Evolutionary conservation across 495 filamentous ascomycete species (phyloP).

Genomic region (Glonium stellatum): DNA sequence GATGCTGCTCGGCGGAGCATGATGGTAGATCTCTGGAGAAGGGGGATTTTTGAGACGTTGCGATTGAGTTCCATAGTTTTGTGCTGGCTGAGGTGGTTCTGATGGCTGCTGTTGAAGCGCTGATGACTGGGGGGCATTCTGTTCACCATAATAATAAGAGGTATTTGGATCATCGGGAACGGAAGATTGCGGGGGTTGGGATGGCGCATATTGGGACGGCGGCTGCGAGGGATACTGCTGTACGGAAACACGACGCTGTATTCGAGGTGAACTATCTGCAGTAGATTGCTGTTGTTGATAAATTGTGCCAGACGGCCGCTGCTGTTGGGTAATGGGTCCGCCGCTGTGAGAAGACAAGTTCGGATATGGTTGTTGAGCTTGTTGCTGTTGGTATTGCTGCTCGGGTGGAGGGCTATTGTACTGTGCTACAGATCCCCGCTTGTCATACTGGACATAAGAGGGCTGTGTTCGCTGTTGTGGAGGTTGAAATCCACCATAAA

Average conservation of each 20-base stretch:
- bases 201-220: slow-evolving; percentile 27
- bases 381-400: slow-evolving; percentile 22
- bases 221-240: slow-evolving; percentile 27
- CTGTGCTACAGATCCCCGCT: slow-evolving; percentile 27
- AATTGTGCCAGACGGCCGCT: slow-evolving; percentile 13
- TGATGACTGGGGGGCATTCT: slow-evolving; percentile 28
- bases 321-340: slow-evolving; percentile 17
- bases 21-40: slow-evolving; percentile 24
- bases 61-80: slow-evolving; percentile 27
- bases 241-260: slow-evolving; percentile 22
- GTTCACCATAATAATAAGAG: slow-evolving; percentile 33
- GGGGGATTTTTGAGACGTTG: slow-evolving; percentile 16
- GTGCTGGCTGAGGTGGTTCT: slow-evolving; percentile 17
- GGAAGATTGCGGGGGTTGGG: slow-evolving; percentile 25
- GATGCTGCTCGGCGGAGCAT: slow-evolving; percentile 11
- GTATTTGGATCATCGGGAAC: slow-evolving; percentile 22
- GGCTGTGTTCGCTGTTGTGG: slow-evolving; percentile 24
- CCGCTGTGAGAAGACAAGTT: slow-evolving; percentile 16
- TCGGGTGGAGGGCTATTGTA: slow-evolving; percentile 13
- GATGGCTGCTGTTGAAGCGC: slow-evolving; percentile 23
- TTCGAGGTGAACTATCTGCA: slow-evolving; percentile 23
- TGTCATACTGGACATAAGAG: slow-evolving; percentile 33
- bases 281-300: slow-evolving; percentile 26
- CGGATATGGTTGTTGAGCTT: slow-evolving; percentile 27
- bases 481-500: slow-evolving; percentile 29